phyloP scores from a whole-genome alignment of 164 flowering plant genomes.

The Malania oleifera region DNA sequence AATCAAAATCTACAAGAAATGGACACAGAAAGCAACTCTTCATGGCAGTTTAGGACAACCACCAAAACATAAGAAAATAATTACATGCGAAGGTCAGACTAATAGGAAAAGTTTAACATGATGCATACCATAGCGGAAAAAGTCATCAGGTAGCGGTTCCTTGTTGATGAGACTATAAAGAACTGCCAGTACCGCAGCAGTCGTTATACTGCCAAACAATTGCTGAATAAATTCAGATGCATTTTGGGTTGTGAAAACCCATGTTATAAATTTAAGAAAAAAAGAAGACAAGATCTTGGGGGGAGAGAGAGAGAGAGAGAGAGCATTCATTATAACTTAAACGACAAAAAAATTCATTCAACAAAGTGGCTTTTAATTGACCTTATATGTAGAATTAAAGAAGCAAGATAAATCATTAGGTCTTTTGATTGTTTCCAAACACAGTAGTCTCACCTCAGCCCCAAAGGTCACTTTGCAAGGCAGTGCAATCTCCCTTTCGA shows the following conservation, averaged over 20 bases:
- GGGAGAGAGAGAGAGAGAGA: too few species aligned
- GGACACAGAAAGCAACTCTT: background rate
- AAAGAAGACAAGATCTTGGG: background rate
- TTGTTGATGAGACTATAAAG: slow-evolving; percentile 48
- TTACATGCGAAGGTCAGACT: background rate
- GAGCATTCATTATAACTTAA: too few species aligned
- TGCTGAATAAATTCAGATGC: slow-evolving; percentile 3
- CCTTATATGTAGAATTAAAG: too few species aligned
- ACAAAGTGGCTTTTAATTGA: too few species aligned
- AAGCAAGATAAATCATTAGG: too few species aligned
- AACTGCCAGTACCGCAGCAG: slow-evolving; percentile 66
- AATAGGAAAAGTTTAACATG: slow-evolving; percentile 1
- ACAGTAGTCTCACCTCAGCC: too few species aligned
- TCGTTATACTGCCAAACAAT: slow-evolving; percentile 54
- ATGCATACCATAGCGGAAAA: slow-evolving; percentile 63
- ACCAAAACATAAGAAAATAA: background rate
- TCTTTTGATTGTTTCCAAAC: too few species aligned
- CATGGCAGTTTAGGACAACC: background rate
- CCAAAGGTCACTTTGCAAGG: too few species aligned
- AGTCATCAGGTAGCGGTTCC: slow-evolving; percentile 71
- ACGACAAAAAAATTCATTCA: too few species aligned
- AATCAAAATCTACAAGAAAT: background rate
- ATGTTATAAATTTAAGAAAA: background rate
- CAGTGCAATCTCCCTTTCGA: too few species aligned
- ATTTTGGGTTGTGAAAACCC: background rate